phyloP scores from a whole-genome alignment of 352 stramenopile species.

The Phytophthora boehmeriae region DNA sequence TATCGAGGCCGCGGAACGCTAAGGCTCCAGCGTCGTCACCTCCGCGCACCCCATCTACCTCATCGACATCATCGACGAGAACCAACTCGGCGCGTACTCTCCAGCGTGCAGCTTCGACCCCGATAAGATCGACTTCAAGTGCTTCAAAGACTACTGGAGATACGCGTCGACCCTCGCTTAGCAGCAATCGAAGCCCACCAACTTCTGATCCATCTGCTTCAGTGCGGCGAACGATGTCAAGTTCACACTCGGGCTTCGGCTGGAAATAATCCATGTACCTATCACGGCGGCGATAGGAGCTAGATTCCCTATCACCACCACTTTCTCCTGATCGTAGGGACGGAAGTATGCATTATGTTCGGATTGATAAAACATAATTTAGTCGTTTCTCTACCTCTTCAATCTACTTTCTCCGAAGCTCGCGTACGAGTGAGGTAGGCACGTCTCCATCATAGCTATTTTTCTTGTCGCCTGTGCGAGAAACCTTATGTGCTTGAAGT shows the following conservation, averaged over 20 bases:
- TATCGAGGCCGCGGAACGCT: constrained; percentile 28
- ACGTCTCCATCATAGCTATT: background rate
- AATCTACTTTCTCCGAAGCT: constrained; percentile 27
- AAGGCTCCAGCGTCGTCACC: constrained; percentile 20
- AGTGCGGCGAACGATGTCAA: constrained; percentile 22
- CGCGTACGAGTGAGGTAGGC: constrained; percentile 10
- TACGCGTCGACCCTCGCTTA: constrained; percentile 26
- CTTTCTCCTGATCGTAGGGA: constrained; percentile 1
- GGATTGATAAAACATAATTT: constrained; percentile 1
- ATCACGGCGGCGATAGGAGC: background rate
- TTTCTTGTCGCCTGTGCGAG: constrained; percentile 10
- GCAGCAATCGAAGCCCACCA: constrained; percentile 26
- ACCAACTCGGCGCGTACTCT: constrained; percentile 30
- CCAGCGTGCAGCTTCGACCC: constrained; percentile 24
- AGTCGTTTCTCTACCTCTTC: background rate
- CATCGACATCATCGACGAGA: constrained; percentile 22
- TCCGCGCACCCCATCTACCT: constrained; percentile 25
- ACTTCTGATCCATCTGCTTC: constrained; percentile 17
- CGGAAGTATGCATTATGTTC: background rate
- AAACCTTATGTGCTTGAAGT: constrained; percentile 35
- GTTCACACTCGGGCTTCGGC: constrained; percentile 29
- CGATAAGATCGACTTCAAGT: constrained; percentile 13
- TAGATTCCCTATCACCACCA: background rate
- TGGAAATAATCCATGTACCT: constrained; percentile 31
- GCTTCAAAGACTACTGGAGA: constrained; percentile 9